These are phyloP conservation scores for Teratosphaeria viscida DNA, from an alignment of 2,329 filamentous ascomycete species.

Conservation along the genomic window DNA sequence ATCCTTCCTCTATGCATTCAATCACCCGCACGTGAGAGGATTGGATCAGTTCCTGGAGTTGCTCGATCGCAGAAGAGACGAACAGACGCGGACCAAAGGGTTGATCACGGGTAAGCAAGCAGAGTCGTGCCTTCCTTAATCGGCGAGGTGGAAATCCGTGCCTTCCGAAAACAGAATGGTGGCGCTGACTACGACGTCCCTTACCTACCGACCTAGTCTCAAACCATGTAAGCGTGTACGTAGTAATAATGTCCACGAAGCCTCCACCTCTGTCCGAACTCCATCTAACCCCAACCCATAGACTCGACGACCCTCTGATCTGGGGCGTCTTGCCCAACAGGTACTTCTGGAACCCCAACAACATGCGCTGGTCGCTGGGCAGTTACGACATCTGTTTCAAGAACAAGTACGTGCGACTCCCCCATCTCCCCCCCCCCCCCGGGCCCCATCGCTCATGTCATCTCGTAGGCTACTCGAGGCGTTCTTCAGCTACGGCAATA, in stretches of 20 bases:
- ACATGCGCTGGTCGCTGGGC: conserved; percentile 78
- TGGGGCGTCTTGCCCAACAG: conserved; percentile 79
- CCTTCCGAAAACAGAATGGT: not conserved
- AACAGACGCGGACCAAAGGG: conserved; percentile 57
- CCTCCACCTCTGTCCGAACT: not conserved
- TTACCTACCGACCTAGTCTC: conserved; percentile 47
- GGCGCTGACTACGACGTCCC: not conserved
- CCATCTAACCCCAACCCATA: conserved; percentile 29
- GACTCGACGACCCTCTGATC: conserved; percentile 85
- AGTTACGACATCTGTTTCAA: conserved; percentile 94
- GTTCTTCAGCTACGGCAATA: conserved; percentile 86
- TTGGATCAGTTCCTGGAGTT: conserved; percentile 64
- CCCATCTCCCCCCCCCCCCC: not conserved
- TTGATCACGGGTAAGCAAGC: conserved; percentile 63
- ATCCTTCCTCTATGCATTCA: conserved; percentile 64
- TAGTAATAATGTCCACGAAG: conserved; percentile 21
- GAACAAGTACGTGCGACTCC: conserved; percentile 52
- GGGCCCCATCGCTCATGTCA: not conserved
- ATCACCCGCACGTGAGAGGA: conserved; percentile 65
- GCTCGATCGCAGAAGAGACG: conserved; percentile 61
- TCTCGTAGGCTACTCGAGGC: conserved; percentile 49
- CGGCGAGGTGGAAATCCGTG: not conserved
- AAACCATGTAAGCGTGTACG: conserved; percentile 82
- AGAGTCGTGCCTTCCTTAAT: conserved; percentile 1
- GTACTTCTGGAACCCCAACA: conserved; percentile 60